Base-by-base conservation (phyloP, 345 rosid genomes). In the Lepidium africanum region DNA sequence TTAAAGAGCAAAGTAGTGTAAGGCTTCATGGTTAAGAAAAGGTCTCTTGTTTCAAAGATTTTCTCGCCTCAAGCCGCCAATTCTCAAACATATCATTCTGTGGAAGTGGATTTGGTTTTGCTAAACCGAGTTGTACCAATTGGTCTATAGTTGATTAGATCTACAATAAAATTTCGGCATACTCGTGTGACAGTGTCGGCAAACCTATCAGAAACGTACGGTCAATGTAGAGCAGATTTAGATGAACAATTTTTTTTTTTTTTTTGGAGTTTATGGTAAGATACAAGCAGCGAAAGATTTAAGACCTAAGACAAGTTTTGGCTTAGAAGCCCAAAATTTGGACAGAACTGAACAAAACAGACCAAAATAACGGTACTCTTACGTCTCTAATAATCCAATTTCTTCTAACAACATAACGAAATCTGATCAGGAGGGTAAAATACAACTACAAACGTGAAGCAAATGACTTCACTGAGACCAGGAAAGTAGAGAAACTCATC, bases 401-500 rank as follows among this genome's bases (percentile, higher is more conserved):
- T 49, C 49, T 37, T 65, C 59, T 58, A 47, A 49, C 45, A 42
- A 14, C 59, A 14, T 19, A 47, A 39, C 21, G 19, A 58, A 30
- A 65, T 56, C 39, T 13, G 45, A 72, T 72, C 27, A 32, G 9
- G 12, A 57, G 19, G 48, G 14, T 37, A 63, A 43, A 47, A 64
- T 54, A 55, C 41, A 43, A 37, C 70, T 63, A 72, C 65, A 73
- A 57, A 48, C 19, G 40, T 23, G 77, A 73, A 73, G 61, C 61
- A 51, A 51, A 19, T 15, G 1, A 51, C 72, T 50, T 41, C 66
- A 61, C 68, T 52, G 35, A 61, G 51, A 69, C 42, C 10, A 38
- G 16, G 46, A 7, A 56, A 37, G 58, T 10, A 46, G 46, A 41
- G 14, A 38, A 64, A 46, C 67, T 82, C 73, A 89, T 78, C 86